These are phyloP conservation scores for Cryomyces minteri DNA, from an alignment of 495 filamentous ascomycete species.

Conservation along the genomic window DNA sequence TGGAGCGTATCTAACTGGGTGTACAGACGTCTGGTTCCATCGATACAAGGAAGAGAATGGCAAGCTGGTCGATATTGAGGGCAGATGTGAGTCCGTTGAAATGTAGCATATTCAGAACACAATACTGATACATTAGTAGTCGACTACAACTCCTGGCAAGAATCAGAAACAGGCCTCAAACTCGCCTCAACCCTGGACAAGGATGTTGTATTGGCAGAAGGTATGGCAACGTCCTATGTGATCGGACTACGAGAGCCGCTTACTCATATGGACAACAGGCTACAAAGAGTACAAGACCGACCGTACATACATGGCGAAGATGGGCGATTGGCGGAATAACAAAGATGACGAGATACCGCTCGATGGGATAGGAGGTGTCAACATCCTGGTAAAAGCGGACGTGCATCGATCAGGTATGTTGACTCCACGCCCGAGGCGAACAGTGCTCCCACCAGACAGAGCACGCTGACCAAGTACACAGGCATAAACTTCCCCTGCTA, in stretches of 20 bases:
- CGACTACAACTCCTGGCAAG: conserved; percentile 98
- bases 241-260: not conserved
- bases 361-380: conserved; percentile 93
- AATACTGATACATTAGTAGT: conserved; percentile 29
- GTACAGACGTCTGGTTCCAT: conserved; percentile 91
- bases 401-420: conserved; percentile 76
- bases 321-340: conserved; percentile 83
- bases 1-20: not conserved
- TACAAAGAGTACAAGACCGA: conserved; percentile 88
- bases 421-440: not conserved
- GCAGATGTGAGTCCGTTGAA: conserved; percentile 49
- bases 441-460: too few relatives aligned
- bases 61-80: conserved; percentile 70
- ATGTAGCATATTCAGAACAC: not conserved
- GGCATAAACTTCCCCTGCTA: conserved; percentile 97
- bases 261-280: conserved; percentile 26
- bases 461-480: conserved; percentile 11
- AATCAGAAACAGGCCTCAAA: conserved; percentile 65
- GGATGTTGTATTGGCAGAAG: conserved; percentile 74
- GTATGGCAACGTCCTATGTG: conserved; percentile 19
- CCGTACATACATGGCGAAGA: conserved; percentile 64
- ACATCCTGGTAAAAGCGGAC: conserved; percentile 92
- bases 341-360: conserved; percentile 81
- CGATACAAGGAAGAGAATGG: conserved; percentile 42
- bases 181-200: conserved; percentile 54